A percentile compares a stretch with the other conserved stretches of the same genome.
These are phyloP conservation scores for Heracleum sosnowskyi DNA, from an alignment of 129 eudicot species.

Conservation along the genomic window DNA sequence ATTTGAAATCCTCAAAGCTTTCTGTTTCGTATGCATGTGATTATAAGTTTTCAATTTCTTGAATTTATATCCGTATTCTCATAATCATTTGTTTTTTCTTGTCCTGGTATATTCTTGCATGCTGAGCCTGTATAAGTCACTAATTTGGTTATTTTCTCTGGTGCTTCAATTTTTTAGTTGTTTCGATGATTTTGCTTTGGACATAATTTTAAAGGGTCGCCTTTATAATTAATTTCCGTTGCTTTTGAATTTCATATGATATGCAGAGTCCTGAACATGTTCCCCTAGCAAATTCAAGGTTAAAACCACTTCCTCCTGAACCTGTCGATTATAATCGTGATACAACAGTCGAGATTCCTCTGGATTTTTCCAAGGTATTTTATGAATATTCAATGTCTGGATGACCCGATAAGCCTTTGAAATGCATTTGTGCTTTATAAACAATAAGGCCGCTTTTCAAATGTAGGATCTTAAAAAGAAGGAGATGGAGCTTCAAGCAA, in stretches of 20 bases:
- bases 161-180: neutral
- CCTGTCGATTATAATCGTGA: conserved; percentile 76
- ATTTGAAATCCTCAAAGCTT: neutral
- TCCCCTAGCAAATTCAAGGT: conserved; percentile 53
- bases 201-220: neutral
- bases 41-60: neutral
- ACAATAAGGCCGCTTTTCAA: neutral
- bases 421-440: neutral
- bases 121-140: neutral
- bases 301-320: conserved; percentile 86
- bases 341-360: conserved; percentile 77
- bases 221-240: neutral
- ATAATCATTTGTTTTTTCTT: neutral
- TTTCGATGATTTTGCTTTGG: neutral
- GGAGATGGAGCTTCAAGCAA: conserved; percentile 84
- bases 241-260: neutral
- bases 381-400: conserved; percentile 3
- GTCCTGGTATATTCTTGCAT: neutral
- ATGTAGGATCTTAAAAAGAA: conserved; percentile 55
- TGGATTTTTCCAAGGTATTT: conserved; percentile 50
- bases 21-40: neutral
- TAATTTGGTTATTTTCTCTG: neutral
- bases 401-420: neutral
- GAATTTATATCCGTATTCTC: neutral
- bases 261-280: conserved; percentile 65